phyloP scores from a whole-genome alignment of 805 yeast species.

The Hagleromyces aurorensis region DNA sequence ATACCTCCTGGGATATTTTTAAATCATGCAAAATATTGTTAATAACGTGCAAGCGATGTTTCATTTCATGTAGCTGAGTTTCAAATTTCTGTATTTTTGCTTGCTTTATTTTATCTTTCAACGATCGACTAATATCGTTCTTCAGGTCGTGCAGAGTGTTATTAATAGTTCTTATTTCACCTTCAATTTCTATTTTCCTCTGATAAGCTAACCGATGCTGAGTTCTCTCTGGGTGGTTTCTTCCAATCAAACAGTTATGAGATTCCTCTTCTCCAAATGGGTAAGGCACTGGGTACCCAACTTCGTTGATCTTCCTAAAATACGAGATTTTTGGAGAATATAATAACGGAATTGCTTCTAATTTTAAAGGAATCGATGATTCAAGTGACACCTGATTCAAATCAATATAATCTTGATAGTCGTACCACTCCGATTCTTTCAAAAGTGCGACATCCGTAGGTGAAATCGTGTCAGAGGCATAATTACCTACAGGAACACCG shows the following conservation, averaged over 20 bases:
- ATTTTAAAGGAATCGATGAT: slow-evolving; percentile 33
- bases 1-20: slow-evolving; percentile 19
- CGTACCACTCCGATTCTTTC: slow-evolving; percentile 50
- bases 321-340: slow-evolving; percentile 54
- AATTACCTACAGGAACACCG: slow-evolving; percentile 20
- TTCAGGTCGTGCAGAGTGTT: slow-evolving; percentile 7
- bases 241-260: slow-evolving; percentile 47
- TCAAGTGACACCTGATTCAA: slow-evolving; percentile 43
- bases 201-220: slow-evolving; percentile 40
- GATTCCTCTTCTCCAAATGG: slow-evolving; percentile 55
- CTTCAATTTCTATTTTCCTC: slow-evolving; percentile 35
- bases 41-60: slow-evolving; percentile 28
- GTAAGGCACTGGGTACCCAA: slow-evolving; percentile 35
- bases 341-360: slow-evolving; percentile 40
- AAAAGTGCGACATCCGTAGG: slow-evolving; percentile 4
- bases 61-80: slow-evolving; percentile 25
- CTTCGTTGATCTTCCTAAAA: slow-evolving; percentile 44
- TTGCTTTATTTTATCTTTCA: neutral
- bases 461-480: slow-evolving; percentile 4
- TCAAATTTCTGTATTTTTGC: slow-evolving; percentile 1
- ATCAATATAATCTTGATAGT: slow-evolving; percentile 68
- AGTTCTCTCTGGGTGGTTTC: slow-evolving; percentile 46
- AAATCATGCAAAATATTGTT: slow-evolving; percentile 28
- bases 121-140: too few relatives aligned
- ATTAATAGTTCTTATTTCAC: slow-evolving; percentile 28